Conservation (phyloP, 1,284 basidiomycete species). For the Pseudozyma hubeiensis region DNA sequence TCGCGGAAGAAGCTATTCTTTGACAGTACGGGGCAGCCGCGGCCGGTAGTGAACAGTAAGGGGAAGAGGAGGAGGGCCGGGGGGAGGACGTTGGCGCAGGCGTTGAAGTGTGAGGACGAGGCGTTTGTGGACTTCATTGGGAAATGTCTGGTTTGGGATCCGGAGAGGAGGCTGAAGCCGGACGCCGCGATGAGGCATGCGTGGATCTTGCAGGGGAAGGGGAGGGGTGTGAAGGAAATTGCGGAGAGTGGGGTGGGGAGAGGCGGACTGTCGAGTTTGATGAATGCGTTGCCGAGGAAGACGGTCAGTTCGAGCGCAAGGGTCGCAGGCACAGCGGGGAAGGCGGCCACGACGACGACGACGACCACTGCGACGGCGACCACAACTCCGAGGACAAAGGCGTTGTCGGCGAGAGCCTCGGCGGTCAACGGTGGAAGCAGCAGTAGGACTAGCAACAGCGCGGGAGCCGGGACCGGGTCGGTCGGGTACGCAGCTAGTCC, state of each 20-base stretch:
- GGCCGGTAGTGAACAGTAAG: conserved; percentile 95
- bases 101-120: conserved; percentile 88
- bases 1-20: conserved; percentile 96
- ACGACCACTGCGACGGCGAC: not conserved
- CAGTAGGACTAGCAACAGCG: conserved; percentile 2
- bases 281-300: conserved; percentile 11
- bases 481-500: conserved; percentile 21
- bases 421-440: not conserved
- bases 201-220: conserved; percentile 55
- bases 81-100: conserved; percentile 87
- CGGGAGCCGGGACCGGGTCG: not conserved
- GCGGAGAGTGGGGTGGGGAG: not conserved
- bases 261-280: not conserved
- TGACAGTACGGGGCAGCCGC: conserved; percentile 89
- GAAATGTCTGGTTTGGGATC: conserved; percentile 97
- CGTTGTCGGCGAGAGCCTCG: conserved; percentile 7
- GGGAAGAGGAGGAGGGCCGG: conserved; percentile 90
- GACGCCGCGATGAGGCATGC: conserved; percentile 77
- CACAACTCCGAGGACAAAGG: conserved; percentile 15
- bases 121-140: conserved; percentile 79
- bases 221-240: conserved; percentile 8
- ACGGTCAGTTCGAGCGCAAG: conserved; percentile 2
- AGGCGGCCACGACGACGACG: not conserved
- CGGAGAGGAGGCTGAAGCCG: conserved; percentile 93
- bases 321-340: not conserved